Conservation (phyloP, 2,329 filamentous ascomycete species). For the Rhynchosporium secalis region DNA sequence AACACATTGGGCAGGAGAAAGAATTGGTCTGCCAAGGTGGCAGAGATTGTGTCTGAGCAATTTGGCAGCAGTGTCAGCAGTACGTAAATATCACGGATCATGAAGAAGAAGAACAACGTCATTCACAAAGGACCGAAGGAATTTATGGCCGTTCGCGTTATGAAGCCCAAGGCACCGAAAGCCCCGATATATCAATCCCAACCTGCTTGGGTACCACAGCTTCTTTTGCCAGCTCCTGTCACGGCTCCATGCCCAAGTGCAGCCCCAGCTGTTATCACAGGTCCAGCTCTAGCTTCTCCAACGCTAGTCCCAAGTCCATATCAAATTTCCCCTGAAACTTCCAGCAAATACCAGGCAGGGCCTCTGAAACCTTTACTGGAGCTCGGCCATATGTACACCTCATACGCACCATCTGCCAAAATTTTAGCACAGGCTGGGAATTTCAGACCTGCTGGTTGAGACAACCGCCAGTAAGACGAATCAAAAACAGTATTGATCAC, state of each 20-base stretch:
- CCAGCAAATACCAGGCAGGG: not conserved
- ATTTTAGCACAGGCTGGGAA: too few relatives aligned
- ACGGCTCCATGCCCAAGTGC: too few relatives aligned
- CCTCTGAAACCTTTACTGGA: not conserved
- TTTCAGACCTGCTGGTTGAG: too few relatives aligned
- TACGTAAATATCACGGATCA: constrained; percentile 3
- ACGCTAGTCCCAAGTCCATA: not conserved
- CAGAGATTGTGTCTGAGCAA: constrained; percentile 6
- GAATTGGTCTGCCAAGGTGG: constrained; percentile 1
- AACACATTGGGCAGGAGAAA: not conserved
- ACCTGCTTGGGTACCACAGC: not conserved
- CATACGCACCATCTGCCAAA: not conserved
- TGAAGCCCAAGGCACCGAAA: not conserved
- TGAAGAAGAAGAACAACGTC: constrained; percentile 7
- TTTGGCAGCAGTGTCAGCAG: not conserved
- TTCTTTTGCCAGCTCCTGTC: not conserved
- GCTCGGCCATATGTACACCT: not conserved
- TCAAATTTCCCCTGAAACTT: not conserved
- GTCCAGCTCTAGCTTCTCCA: too few relatives aligned
- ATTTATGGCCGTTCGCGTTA: not conserved
- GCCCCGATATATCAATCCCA: not conserved
- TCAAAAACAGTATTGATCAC: too few relatives aligned
- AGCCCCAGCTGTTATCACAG: too few relatives aligned
- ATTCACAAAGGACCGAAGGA: not conserved
- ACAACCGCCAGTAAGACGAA: too few relatives aligned